Conservation (phyloP, 768 basidiomycete genomes). For the Leccinum ochraceum region DNA sequence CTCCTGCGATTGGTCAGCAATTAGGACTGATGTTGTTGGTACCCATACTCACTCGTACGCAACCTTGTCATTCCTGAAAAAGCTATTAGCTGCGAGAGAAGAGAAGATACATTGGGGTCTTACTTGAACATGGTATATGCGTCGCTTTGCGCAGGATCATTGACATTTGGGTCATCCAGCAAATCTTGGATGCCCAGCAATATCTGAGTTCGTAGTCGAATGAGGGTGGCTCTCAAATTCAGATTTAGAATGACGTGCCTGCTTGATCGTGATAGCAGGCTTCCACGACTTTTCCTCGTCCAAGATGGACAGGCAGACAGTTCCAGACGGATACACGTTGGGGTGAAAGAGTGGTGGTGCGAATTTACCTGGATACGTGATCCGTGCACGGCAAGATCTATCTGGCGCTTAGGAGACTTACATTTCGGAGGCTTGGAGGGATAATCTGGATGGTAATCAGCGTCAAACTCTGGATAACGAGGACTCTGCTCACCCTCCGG, state of each 20-base stretch:
- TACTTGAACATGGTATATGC: slow-evolving; percentile 99
- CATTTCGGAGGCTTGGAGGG: slow-evolving; percentile 96
- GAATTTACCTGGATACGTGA: slow-evolving; percentile 79
- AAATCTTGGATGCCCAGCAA: slow-evolving; percentile 95
- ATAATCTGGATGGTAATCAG: slow-evolving; percentile 59
- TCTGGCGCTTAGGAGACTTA: slow-evolving; percentile 38
- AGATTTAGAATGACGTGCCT: slow-evolving; percentile 50
- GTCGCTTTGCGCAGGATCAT: slow-evolving; percentile 97
- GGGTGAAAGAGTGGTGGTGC: slow-evolving; percentile 94
- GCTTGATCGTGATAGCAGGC: slow-evolving; percentile 98
- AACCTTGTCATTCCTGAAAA: slow-evolving; percentile 80
- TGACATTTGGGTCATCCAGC: slow-evolving; percentile 92
- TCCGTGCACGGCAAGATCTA: slow-evolving; percentile 3
- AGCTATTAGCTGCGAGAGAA: slow-evolving; percentile 11
- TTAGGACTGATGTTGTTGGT: neutral
- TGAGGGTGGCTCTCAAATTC: neutral
- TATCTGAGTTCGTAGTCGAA: slow-evolving; percentile 54
- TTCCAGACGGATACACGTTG: slow-evolving; percentile 98
- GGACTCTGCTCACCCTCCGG: slow-evolving; percentile 73
- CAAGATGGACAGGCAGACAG: slow-evolving; percentile 95
- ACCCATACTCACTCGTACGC: slow-evolving; percentile 79
- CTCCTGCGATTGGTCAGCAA: slow-evolving; percentile 47
- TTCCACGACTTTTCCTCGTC: slow-evolving; percentile 99
- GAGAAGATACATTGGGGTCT: slow-evolving; percentile 32
- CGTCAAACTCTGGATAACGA: neutral